Evolutionary conservation across 208 protist species (phyloP).

Genomic region (Jaenimonas drosophilae): DNA sequence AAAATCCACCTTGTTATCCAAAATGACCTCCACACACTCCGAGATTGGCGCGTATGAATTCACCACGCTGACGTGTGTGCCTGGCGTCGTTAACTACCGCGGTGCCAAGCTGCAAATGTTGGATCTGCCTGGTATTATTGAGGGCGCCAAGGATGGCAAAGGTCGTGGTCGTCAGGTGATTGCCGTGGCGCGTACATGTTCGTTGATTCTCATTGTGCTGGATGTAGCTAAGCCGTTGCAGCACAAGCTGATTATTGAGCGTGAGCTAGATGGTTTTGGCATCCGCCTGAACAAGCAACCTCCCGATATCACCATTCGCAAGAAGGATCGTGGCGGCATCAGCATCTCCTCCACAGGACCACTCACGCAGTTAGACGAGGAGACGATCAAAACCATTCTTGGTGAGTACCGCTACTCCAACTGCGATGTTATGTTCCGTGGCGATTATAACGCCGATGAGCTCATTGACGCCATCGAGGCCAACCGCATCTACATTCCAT

Average conservation of each 20-base stretch:
- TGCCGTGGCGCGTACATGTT: conserved; percentile 94
- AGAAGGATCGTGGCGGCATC: conserved; percentile 91
- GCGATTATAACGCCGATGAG: conserved; percentile 94
- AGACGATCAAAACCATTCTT: conserved; percentile 90
- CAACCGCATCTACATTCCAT: conserved; percentile 94
- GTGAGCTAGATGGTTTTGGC: conserved; percentile 98
- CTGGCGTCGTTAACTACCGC: conserved; percentile 93
- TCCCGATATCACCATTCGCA: conserved; percentile 95
- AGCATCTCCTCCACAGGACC: conserved; percentile 81
- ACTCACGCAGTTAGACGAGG: conserved; percentile 84
- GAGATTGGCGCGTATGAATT: conserved; percentile 98
- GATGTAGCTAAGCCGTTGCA: conserved; percentile 96
- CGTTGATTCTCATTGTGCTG: conserved; percentile 97
- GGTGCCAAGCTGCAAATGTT: conserved; percentile 93
- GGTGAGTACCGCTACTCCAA: conserved; percentile 95
- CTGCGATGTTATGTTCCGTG: conserved; percentile 91
- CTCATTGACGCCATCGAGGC: conserved; percentile 98
- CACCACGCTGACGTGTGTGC: conserved; percentile 98
- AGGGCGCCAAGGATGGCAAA: conserved; percentile 99
- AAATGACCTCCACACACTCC: conserved; percentile 95
- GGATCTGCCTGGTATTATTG: conserved; percentile 98
- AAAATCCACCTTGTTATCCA: conserved; percentile 96
- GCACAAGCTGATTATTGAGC: conserved; percentile 94
- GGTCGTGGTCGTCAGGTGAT: conserved; percentile 98
- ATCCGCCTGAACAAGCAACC: conserved; percentile 97